Conservation (phyloP, 1,284 basidiomycete genomes). For the Microbotryum intermedium region DNA sequence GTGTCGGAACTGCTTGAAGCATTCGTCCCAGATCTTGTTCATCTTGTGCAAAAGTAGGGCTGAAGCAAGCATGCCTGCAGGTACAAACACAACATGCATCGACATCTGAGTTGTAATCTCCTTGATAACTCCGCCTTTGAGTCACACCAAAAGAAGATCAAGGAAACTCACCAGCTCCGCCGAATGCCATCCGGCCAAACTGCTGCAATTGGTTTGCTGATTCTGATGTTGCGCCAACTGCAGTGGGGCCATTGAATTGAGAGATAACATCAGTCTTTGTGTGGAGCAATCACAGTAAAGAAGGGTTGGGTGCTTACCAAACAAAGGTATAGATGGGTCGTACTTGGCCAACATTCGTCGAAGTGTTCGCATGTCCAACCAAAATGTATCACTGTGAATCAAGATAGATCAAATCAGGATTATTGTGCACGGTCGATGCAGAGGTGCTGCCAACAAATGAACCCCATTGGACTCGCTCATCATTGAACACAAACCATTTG, state of each 20-base stretch:
- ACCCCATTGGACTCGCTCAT: constrained; percentile 18
- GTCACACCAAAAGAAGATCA: not conserved
- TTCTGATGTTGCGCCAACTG: constrained; percentile 30
- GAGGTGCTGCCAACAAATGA: too few species aligned
- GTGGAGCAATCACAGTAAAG: not conserved
- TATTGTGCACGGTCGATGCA: too few species aligned
- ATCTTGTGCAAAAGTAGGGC: constrained; percentile 17
- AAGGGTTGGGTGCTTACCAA: constrained; percentile 12
- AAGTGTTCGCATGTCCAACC: constrained; percentile 27
- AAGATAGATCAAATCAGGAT: not conserved
- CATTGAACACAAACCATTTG: constrained; percentile 29
- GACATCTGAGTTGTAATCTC: too few species aligned
- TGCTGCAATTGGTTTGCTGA: constrained; percentile 24
- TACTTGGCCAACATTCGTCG: constrained; percentile 30
- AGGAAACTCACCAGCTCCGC: constrained; percentile 8
- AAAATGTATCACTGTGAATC: constrained; percentile 30
- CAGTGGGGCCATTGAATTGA: not conserved
- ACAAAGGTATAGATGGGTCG: constrained; percentile 20
- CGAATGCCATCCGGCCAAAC: constrained; percentile 32
- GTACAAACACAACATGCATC: not conserved
- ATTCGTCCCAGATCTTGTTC: constrained; percentile 18
- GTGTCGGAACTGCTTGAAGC: constrained; percentile 14
- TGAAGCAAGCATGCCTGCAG: constrained; percentile 27
- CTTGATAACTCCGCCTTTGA: too few species aligned
- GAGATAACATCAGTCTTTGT: not conserved